Conservation (phyloP, 1,284 basidiomycete genomes). For the Boletus semigastroideus region DNA sequence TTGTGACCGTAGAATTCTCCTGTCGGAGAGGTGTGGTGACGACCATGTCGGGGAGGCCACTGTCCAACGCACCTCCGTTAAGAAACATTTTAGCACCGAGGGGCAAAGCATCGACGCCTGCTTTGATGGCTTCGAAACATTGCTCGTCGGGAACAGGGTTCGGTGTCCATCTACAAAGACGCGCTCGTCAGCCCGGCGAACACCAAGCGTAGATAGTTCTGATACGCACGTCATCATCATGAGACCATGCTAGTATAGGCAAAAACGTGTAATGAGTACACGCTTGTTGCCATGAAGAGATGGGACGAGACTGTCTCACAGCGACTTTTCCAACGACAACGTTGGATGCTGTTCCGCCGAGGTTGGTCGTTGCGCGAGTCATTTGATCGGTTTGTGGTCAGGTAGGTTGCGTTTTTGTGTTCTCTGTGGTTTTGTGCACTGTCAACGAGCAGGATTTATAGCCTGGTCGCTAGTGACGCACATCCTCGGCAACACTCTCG, state of each 20-base stretch:
- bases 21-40: not conserved
- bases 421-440: too few species aligned
- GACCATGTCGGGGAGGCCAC: too few species aligned
- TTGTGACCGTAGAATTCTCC: constrained; percentile 35
- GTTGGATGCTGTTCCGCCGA: constrained; percentile 35
- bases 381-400: constrained; percentile 4
- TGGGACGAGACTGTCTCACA: constrained; percentile 23
- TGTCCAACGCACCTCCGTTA: constrained; percentile 42
- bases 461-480: too few species aligned
- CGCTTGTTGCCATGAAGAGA: too few species aligned
- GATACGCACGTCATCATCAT: constrained; percentile 29
- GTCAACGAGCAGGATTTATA: too few species aligned
- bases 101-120: constrained; percentile 54
- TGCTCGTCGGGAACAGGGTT: constrained; percentile 45
- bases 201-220: not conserved
- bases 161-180: constrained; percentile 15
- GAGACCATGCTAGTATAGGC: constrained; percentile 27
- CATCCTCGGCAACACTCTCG: too few species aligned
- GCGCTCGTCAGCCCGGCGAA: not conserved
- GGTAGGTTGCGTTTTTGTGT: too few species aligned
- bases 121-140: constrained; percentile 63
- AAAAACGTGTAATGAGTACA: not conserved
- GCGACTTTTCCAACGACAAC: constrained; percentile 37
- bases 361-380: constrained; percentile 27
- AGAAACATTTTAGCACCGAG: constrained; percentile 47